phyloP scores from a whole-genome alignment of 163 green algal species.

The Picocystis sp. region DNA sequence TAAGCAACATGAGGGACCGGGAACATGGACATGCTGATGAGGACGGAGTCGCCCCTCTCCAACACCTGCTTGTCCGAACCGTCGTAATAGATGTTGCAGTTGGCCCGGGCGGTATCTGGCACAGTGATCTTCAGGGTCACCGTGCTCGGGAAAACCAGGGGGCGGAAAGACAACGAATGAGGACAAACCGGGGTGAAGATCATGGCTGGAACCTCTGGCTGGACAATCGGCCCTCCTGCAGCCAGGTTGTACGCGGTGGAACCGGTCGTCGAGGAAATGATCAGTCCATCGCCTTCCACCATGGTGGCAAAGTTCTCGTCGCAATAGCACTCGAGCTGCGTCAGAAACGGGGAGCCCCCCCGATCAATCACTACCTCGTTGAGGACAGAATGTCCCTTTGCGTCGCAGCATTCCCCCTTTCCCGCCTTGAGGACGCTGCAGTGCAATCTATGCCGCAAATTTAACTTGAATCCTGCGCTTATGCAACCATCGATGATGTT shows the following conservation, averaged over 20 bases:
- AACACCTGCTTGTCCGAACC: constrained; percentile 42
- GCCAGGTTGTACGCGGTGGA: constrained; percentile 87
- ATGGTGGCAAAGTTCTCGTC: constrained; percentile 41
- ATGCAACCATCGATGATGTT: background rate
- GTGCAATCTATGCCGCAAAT: constrained; percentile 11
- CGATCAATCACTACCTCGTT: constrained; percentile 92
- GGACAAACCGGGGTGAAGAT: constrained; percentile 96
- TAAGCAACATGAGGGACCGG: constrained; percentile 47
- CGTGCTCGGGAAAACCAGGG: constrained; percentile 94
- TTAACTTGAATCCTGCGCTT: constrained; percentile 6
- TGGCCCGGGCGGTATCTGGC: constrained; percentile 52
- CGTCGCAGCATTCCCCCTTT: constrained; percentile 9
- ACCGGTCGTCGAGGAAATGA: constrained; percentile 87
- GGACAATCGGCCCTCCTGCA: constrained; percentile 40
- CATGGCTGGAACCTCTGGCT: constrained; percentile 83
- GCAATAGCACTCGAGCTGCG: constrained; percentile 14
- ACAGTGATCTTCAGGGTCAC: constrained; percentile 63
- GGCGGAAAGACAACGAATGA: constrained; percentile 85
- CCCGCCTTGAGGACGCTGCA: constrained; percentile 23
- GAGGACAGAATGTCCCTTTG: constrained; percentile 43
- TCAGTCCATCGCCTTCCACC: constrained; percentile 81
- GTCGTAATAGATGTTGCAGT: constrained; percentile 3
- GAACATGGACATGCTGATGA: constrained; percentile 74
- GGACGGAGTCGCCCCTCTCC: constrained; percentile 50
- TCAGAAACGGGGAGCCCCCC: constrained; percentile 71